phyloP scores from a whole-genome alignment of 2,329 filamentous ascomycete species.

The Verticillium tricorpus region DNA sequence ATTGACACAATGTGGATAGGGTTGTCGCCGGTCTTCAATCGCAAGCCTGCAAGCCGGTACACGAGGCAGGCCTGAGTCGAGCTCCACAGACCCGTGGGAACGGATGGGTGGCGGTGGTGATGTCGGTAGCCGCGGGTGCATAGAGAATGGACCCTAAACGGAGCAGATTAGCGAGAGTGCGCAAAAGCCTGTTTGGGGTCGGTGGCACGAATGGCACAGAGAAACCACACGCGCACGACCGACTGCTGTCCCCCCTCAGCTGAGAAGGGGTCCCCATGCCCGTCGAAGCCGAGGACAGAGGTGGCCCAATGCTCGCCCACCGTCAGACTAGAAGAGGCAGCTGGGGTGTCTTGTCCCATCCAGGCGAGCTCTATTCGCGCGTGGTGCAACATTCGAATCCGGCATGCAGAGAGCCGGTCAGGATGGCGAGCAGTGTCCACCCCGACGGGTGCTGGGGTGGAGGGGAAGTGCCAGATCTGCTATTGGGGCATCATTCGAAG shows the following conservation, averaged over 20 bases:
- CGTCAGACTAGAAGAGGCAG: background rate
- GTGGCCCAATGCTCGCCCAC: background rate
- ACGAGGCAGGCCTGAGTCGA: background rate
- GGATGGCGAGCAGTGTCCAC: background rate
- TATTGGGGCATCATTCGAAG: background rate
- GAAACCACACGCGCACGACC: background rate
- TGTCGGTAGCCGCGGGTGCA: constrained; percentile 6
- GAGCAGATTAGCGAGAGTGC: constrained; percentile 13
- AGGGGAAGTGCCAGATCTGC: constrained; percentile 8
- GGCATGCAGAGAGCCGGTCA: background rate
- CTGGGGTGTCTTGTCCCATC: background rate
- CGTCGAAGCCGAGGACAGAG: too few species aligned
- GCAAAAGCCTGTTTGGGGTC: background rate
- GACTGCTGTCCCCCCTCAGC: background rate
- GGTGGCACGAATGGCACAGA: background rate
- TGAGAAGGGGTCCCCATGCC: background rate
- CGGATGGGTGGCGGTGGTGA: constrained; percentile 5
- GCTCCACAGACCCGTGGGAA: background rate
- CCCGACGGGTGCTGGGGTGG: background rate
- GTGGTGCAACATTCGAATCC: background rate
- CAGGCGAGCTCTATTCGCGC: too few species aligned
- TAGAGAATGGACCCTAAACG: constrained; percentile 6
- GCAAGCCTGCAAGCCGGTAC: background rate
- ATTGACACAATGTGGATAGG: background rate
- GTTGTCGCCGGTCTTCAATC: background rate